Percentiles rank a stretch among this genome's conserved stretches.
phyloP scores from a whole-genome alignment of 306 rosid species.

The Aeschynomene evenia region DNA sequence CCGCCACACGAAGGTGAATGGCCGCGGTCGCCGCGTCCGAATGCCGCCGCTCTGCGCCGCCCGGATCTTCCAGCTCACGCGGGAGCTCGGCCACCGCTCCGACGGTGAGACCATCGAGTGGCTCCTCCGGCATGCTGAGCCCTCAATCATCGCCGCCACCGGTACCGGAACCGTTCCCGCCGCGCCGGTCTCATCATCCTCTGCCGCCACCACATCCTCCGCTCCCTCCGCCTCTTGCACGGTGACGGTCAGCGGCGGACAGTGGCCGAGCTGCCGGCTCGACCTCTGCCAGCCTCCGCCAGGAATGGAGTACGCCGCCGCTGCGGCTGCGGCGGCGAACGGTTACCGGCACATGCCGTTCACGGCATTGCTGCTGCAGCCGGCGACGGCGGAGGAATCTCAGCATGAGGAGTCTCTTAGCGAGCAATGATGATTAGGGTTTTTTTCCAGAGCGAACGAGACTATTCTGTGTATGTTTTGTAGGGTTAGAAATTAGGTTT shows the following conservation, averaged over 20 bases:
- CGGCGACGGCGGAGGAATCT: constrained; percentile 48
- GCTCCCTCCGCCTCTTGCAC: constrained; percentile 40
- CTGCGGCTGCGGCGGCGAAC: constrained; percentile 21
- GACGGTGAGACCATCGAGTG: constrained; percentile 98
- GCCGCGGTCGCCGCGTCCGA: constrained; percentile 89
- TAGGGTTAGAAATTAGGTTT: not conserved
- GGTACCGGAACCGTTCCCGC: constrained; percentile 77
- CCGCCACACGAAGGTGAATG: constrained; percentile 95
- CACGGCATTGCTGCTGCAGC: constrained; percentile 78
- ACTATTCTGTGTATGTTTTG: not conserved
- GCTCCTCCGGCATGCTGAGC: constrained; percentile 90
- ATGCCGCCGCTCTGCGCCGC: constrained; percentile 98
- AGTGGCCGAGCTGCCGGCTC: constrained; percentile 58
- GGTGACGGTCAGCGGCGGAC: constrained; percentile 22
- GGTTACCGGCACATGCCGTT: constrained; percentile 78
- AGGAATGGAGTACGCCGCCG: constrained; percentile 43
- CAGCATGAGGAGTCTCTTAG: constrained; percentile 50
- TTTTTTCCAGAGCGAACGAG: not conserved
- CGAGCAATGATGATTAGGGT: constrained; percentile 36
- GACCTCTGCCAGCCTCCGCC: constrained; percentile 55
- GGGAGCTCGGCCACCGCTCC: constrained; percentile 95
- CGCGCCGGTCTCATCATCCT: constrained; percentile 38
- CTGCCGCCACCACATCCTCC: constrained; percentile 32
- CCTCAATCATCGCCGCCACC: constrained; percentile 79
- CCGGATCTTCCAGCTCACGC: constrained; percentile 83